Evolutionary conservation across 768 basidiomycete species (phyloP), one percentile per base, ranked within the genome.

Genomic region (Trametes sanguinea): DNA sequence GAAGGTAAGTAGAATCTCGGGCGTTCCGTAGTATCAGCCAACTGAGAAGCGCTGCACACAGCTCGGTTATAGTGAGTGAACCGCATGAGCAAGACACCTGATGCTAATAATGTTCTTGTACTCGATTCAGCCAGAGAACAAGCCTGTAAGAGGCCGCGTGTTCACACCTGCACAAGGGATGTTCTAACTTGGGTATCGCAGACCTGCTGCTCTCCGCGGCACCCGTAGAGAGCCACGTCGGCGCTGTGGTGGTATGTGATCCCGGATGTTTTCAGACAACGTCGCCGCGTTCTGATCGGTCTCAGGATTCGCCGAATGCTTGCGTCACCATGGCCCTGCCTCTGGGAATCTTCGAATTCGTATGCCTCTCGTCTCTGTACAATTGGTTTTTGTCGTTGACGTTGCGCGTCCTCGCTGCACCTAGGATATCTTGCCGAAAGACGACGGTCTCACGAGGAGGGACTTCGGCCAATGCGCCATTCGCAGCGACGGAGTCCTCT

Each of bases 321-420:
- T 89, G 88, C 66, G 87, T 90, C 5, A 90, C 88, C 0, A 74
- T 92, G 22, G 89, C 81, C 0, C 77, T 92, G 3, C 90, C 90
- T 4, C 79, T 87, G n/a, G 89, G 84, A 2, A 92, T 92, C 61
- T 92, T 92, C 67, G 86, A 89, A 44, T 80, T 85, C 67, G 87
- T 87, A 51, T 63, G 83, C 72, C 22, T 9, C 33, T 7, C n/a
- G 16, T 9, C 22, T 17, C 55, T 11, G 51, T 22, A 22, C 10
- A 13, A 3, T 14, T 9, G 22, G 42, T 4, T 27, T 42, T 30
- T 29, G 53, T 43, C 43, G 14, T 37, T 55, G 42, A 57, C 37
- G 35, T n/a, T n/a, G 14, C n/a, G 52, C 40, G 52, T 57, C 46
- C 17, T 48, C 16, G 17, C 6, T 51, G 17, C 13, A 42, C 39